Conservation (phyloP, 2,329 filamentous ascomycete species). For the Colletotrichum abscissum region DNA sequence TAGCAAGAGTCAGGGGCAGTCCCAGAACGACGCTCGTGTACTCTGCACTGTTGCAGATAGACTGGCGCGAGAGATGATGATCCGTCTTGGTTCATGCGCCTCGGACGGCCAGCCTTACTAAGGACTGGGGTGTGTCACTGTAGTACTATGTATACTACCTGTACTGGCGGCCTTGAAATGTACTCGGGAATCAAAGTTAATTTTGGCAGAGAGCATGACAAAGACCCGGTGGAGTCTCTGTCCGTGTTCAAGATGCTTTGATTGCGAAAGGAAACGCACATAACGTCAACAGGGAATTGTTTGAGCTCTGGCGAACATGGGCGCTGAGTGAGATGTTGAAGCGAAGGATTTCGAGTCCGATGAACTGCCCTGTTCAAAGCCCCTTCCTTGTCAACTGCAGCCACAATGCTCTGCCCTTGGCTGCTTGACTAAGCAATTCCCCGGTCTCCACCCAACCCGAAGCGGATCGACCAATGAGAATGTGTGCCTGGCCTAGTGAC, state of each 20-base stretch:
- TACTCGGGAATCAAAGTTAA: constrained; percentile 4
- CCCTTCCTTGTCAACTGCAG: constrained; percentile 12
- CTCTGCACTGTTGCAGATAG: constrained; percentile 24
- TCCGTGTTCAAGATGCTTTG: background rate
- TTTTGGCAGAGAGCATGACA: constrained; percentile 22
- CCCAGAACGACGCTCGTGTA: constrained; percentile 12
- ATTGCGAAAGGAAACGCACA: background rate
- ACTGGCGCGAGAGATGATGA: constrained; percentile 22
- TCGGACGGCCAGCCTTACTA: constrained; percentile 4
- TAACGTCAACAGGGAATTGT: background rate
- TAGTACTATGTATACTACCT: too few species aligned
- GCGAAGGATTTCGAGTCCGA: constrained; percentile 12
- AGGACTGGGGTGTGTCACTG: background rate
- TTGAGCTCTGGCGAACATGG: background rate
- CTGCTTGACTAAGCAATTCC: background rate
- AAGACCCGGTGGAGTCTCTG: constrained; percentile 9
- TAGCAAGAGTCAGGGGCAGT: constrained; percentile 10
- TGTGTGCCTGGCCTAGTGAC: background rate
- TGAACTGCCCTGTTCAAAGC: constrained; percentile 23
- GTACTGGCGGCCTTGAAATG: background rate
- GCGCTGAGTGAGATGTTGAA: constrained; percentile 20
- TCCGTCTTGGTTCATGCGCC: constrained; percentile 32
- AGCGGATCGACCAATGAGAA: constrained; percentile 11
- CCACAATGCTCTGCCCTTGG: background rate
- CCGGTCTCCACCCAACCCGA: background rate